Base-by-base conservation (phyloP, 2,329 filamentous ascomycete genomes). In the Microdochium bolleyi region DNA sequence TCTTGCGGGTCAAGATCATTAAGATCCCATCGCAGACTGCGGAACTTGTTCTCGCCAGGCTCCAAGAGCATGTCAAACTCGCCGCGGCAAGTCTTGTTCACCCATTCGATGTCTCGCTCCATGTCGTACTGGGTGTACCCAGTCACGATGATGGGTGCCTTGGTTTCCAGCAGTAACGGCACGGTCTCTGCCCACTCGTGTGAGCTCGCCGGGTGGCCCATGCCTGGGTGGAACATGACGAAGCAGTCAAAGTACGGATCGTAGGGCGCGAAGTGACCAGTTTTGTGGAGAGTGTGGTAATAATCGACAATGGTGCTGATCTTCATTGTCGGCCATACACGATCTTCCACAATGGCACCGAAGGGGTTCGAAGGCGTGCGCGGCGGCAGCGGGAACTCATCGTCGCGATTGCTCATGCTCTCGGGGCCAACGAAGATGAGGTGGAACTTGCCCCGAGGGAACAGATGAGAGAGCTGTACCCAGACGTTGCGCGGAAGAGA, bases 161-260 rank as follows among this genome's bases (percentile, higher is more conserved):
- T 99, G 2, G 95, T 99, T 73, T 96, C 92, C 21, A 99, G 77
- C 25, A 99, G 79, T 62, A 91, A 78, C 2, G 94, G 94, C 8
- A 99, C 72, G 0, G 94, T 97, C 62, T 92, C 85, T 54, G 87
- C 82, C 94, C 95, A 99, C 69, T 99, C 94, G 63, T 95, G 89
- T 51, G 88, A 89, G 64, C 87, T 92, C 14, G 92, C 90, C 1
- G 95, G 92, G 68, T 99, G 94, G 13, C 94, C 95, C 19, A 99
- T 80, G 9, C 95, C 95, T 0, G 95, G 95, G 65, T 99, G 95
- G 78, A 97, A 99, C 51, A 96, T 80, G 63, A 99, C 85, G 66
- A 99, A 96, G 70, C 89, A 94, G 75, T 99, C 94, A 69, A 99
- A 96, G 73, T 99, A 99, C 1, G 94, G 94, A 66, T 99, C 94